phyloP scores from a whole-genome alignment of 192 early-diverging fungal genomes.

The Backusella tuberculispora region DNA sequence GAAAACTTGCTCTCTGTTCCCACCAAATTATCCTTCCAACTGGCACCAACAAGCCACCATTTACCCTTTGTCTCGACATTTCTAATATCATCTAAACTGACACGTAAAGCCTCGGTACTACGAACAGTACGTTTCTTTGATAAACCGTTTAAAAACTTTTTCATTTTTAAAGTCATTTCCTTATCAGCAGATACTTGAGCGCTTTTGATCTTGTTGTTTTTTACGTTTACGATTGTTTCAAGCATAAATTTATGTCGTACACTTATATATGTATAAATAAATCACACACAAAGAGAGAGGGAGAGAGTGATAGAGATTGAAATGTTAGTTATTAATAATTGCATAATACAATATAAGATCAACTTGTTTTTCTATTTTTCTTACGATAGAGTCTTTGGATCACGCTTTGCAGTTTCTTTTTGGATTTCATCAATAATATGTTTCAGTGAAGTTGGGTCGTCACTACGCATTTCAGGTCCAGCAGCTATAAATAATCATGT shows the following conservation, averaged over 20 bases:
- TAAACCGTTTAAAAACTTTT: slow-evolving; percentile 77
- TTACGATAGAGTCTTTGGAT: slow-evolving; percentile 48
- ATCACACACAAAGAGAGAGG: no score
- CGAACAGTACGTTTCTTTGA: slow-evolving; percentile 56
- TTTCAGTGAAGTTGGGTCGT: slow-evolving; percentile 92
- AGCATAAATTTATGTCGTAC: slow-evolving; percentile 91
- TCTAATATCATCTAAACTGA: slow-evolving; percentile 84
- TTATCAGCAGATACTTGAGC: slow-evolving; percentile 52
- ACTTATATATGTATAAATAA: slow-evolving; percentile 37
- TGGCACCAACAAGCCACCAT: slow-evolving; percentile 98
- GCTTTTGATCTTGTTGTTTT: slow-evolving; percentile 87
- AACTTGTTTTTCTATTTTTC: slow-evolving; percentile 22
- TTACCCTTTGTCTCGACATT: slow-evolving; percentile 84
- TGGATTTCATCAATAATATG: slow-evolving; percentile 84
- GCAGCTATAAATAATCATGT: slow-evolving; percentile 46
- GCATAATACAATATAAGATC: slow-evolving; percentile 27
- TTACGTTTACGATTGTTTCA: slow-evolving; percentile 90
- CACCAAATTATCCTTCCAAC: slow-evolving; percentile 82
- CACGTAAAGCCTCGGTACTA: slow-evolving; percentile 78
- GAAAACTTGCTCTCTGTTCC: slow-evolving; percentile 50
- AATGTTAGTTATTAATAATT: background rate
- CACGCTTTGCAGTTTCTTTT: slow-evolving; percentile 49
- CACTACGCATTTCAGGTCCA: slow-evolving; percentile 84
- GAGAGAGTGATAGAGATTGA: no score
- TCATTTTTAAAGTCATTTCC: slow-evolving; percentile 72